phyloP scores from a whole-genome alignment of 140 eudicot species.

The Senecio squalidus region DNA sequence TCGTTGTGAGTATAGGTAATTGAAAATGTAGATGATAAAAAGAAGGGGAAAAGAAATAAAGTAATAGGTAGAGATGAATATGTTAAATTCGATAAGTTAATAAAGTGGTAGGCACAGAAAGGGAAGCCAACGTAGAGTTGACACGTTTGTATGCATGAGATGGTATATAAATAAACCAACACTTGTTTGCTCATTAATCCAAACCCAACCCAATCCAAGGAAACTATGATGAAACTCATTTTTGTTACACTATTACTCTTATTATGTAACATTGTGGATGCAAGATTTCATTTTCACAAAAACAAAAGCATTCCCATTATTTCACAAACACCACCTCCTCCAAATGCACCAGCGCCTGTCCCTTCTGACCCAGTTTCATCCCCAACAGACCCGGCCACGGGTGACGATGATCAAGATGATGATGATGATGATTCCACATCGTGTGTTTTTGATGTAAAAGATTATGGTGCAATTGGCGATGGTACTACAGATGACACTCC shows the following conservation, averaged over 20 bases:
- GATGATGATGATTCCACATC: conserved; percentile 7
- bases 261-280: conserved; percentile 38
- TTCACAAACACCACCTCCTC: conserved; percentile 27
- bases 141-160: conserved; percentile 31
- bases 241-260: conserved; percentile 9
- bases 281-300: conserved; percentile 54
- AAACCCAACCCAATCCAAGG: not conserved
- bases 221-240: conserved; percentile 18
- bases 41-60: not conserved
- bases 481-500: conserved; percentile 79
- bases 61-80: not conserved
- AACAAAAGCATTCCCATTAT: conserved; percentile 18
- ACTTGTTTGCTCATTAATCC: too few relatives aligned
- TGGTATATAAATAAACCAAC: too few relatives aligned
- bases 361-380: conserved; percentile 36
- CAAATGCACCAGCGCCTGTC: conserved; percentile 25
- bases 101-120: conserved; percentile 14
- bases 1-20: too few relatives aligned
- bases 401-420: too few relatives aligned
- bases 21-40: too few relatives aligned
- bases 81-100: too few relatives aligned
- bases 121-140: conserved; percentile 27
- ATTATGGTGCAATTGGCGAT: conserved; percentile 83
- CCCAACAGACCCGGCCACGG: conserved; percentile 26
- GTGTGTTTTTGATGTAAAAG: conserved; percentile 65